A percentile compares a stretch with the other conserved stretches of the same genome.
phyloP scores from a whole-genome alignment of 2,329 filamentous ascomycete species.

The Apiospora pterosperma region DNA sequence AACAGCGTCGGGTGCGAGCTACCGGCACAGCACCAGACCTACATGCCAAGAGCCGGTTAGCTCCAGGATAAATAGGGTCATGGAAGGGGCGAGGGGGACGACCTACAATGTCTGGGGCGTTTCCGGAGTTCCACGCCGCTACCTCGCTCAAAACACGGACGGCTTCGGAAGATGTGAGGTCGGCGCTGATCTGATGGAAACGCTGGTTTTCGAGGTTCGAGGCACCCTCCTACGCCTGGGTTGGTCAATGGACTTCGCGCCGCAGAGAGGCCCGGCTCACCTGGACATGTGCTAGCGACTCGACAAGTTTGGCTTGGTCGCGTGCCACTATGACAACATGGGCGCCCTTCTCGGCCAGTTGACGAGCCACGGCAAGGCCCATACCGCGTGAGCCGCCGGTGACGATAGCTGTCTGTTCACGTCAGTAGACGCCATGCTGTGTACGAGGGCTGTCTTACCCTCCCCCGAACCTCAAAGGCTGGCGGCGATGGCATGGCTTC shows the following conservation, averaged over 20 bases:
- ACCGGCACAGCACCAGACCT: slow-evolving; percentile 59
- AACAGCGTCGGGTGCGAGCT: slow-evolving; percentile 50
- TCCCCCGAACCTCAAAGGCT: slow-evolving; percentile 46
- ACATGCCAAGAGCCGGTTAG: neutral
- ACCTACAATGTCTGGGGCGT: slow-evolving; percentile 57
- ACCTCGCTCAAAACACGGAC: slow-evolving; percentile 55
- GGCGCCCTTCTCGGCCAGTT: slow-evolving; percentile 64
- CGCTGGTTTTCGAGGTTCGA: slow-evolving; percentile 49
- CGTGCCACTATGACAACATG: slow-evolving; percentile 68
- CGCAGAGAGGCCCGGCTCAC: slow-evolving; percentile 29
- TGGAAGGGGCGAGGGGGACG: too few relatives aligned
- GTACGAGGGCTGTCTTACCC: slow-evolving; percentile 36
- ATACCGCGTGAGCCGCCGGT: slow-evolving; percentile 71
- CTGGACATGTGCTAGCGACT: slow-evolving; percentile 51
- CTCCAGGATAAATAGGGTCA: neutral
- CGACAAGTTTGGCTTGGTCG: slow-evolving; percentile 54
- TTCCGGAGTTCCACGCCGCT: slow-evolving; percentile 56
- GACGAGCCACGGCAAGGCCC: slow-evolving; percentile 57
- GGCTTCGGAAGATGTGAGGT: slow-evolving; percentile 59
- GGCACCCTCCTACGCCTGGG: slow-evolving; percentile 39
- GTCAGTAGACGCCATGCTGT: neutral
- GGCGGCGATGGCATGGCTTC: neutral
- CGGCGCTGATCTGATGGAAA: slow-evolving; percentile 63
- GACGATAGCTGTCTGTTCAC: slow-evolving; percentile 57
- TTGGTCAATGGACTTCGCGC: neutral